Conservation (phyloP, 75 land plant species). For the Pinus albicaulis region DNA sequence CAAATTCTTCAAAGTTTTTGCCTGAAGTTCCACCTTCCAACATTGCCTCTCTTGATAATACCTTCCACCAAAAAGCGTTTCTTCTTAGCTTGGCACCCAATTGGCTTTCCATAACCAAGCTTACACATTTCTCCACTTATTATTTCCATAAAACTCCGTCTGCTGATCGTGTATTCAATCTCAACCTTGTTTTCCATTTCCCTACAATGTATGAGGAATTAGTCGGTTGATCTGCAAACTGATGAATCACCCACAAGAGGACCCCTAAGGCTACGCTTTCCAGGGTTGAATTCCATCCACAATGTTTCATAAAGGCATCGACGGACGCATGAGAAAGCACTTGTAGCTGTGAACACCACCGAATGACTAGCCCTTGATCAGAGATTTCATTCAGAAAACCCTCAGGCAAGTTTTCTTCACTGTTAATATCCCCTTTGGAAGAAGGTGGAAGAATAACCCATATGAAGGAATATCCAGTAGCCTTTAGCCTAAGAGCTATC, state of each 20-base stretch:
- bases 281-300: too few relatives aligned
- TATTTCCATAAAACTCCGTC: constrained; percentile 27
- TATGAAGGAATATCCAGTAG: too few relatives aligned
- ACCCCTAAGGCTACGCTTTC: constrained; percentile 28
- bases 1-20: too few relatives aligned
- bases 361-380: constrained; percentile 19
- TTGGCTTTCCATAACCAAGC: constrained; percentile 26
- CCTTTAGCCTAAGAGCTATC: constrained; percentile 22
- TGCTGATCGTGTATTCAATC: not conserved
- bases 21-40: too few relatives aligned
- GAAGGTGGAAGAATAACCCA: too few relatives aligned
- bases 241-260: constrained; percentile 28
- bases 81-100: too few relatives aligned
- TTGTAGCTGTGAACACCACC: constrained; percentile 33
- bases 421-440: not conserved
- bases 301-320: too few relatives aligned
- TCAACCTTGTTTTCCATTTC: constrained; percentile 17
- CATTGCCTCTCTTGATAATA: too few relatives aligned
- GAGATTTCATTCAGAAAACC: constrained; percentile 12
- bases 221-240: constrained; percentile 27
- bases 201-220: constrained; percentile 26
- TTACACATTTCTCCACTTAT: constrained; percentile 36
- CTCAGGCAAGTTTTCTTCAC: not conserved
- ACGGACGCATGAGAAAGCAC: too few relatives aligned
- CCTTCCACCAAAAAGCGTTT: too few relatives aligned